Base-by-base conservation (phyloP, 2,329 filamentous ascomycete species). In the Pyrenochaeta sp. region DNA sequence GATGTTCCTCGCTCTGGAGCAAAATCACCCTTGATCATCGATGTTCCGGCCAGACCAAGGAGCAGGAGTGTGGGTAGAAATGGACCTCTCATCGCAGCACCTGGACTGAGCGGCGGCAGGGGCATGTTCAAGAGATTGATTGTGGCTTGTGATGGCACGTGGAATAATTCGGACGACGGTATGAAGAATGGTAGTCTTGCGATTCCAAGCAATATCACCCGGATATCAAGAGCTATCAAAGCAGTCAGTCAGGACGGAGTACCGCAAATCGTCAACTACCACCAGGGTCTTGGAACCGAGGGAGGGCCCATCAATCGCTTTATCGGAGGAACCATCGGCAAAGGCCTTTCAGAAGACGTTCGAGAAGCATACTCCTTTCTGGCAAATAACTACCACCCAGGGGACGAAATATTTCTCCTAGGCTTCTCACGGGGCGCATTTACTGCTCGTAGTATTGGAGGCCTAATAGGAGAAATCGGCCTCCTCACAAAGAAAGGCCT, bases 211-310 rank as follows among this genome's bases (percentile, higher is more conserved):
- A 81, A 81, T 54, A 73, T 80, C 22, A 79, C 77, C 0, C 68
- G 77, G 3, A 70, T 81, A 14, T 72, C 72, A 7, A 68, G 77
- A 48, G 77, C 78, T 11, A 77, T 81, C 52, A 76, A 75, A 41
- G 67, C 74, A 7, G 65, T 75, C 37, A 76, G 71, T 53, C 65
- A 68, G 19, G 76, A 79, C 56, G 75, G 75, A 6, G 72, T 79
- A 10, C 74, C 74, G 7, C 78, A 81, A 51, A 71, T 81, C 19
- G 74, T 77, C 4, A 78, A 77, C 52, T 81, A 81, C 53, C 76
- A 79, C 34, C 72, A 69, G 36, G 78, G 78, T 7, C 68, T 80
- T 3, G 78, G 77, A 3, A 72, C 70, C 3, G 66, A 69, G 22
- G 76, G 76, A 8, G 71, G 72, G 4, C 58, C 73, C 3, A 47